Base-by-base conservation (phyloP, 2,329 filamentous ascomycete species). In the Aureobasidium subglaciale region DNA sequence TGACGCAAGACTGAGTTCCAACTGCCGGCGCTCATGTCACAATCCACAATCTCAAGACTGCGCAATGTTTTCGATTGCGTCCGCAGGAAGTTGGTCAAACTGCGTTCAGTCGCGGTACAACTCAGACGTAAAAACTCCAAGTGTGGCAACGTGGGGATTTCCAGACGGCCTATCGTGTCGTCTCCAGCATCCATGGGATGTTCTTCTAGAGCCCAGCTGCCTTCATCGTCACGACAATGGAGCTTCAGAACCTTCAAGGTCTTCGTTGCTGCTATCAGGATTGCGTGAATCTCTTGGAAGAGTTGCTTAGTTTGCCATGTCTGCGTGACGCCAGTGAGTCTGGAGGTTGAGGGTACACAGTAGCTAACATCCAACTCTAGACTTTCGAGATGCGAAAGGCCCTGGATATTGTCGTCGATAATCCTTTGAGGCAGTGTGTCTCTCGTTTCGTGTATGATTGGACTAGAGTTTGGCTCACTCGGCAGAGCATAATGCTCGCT, bases 41-140 rank as follows among this genome's bases (percentile, higher is more conserved):
- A 53, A 15, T 53, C 48, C 37, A 58, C 55, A 18, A 54, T 37
- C 4, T 58, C 45, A 3, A 64, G 53, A 40, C 58, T 43, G n/a
- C 55, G 50, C 18, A 64, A 58, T 13, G 61, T 59, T 18, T n/a
- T 29, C 3, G 60, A 38, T 32, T 64, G 62, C 18, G 49, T 50
- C 13, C 37, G 27, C 3, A 62, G 55, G n/a, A 64, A 61, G 6
- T 54, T 42, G 32, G 62, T 24, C 43, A 65, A 42, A 3, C 55
- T 30, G 5, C 27, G 24, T 2, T 53, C 41, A 9, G 41, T 55
- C 18, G 60, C 57, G 9, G 59, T 59, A 13, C 59, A 42, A 24
- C 58, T 61, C 9, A 60, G 57, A 15, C 56, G 55, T 9, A 65
- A 30, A 2, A 34, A 34, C 24, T 59, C 52, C 37, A 61, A 29